Evolutionary conservation across 176 grass and related monocot genomes (phyloP), one percentile per base, ranked within the genome.

Genomic region (Raddia distichophylla): DNA sequence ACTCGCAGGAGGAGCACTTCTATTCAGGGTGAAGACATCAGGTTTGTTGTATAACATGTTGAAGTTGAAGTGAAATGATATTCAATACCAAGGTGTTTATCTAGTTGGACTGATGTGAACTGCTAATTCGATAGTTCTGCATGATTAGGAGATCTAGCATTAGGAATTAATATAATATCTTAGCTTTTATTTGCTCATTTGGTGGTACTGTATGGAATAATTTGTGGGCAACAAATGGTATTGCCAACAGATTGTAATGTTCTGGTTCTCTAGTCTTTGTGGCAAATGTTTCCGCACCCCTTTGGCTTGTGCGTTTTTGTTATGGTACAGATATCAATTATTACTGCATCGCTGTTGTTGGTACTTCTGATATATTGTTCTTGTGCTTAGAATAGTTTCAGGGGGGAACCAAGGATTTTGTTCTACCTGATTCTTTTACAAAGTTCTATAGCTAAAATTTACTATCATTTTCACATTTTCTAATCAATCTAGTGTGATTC

Each of bases 21-120:
- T 84, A 42, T 91, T 64, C 85, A 94, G 85, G 96, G 96, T 63
- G 96, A 98, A 91, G 96, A 98, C 67, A 93, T 95, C 60, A 89
- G 96, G 96, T 98, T 84, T 90, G 90, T 83, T 86, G 13, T 56
- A 47, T 64, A 64, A 57, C 42, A 66, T 35, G 70, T 62, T 89
- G 68, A 84, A 67, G 7, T 62, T 89, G 68, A 84, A 67, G 7
- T 69, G 62, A 79, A 63, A 61, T 60, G 18, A 67, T 73, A 43
- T 59, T 44, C 70, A 69, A 37, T 55, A 55, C 33, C 46, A 6
- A 67, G 32, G 13, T 74, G 19, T 84, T 57, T 68, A 51, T 84
- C 53, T 79, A 47, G 71, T 88, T 6, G 6, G 19, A 71, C 61
- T 12, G 44, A 60, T 60, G 62, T 51, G 17, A 60, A 59, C 62